phyloP scores from a whole-genome alignment of 163 green algal species.

The Chloromonas sp. region DNA sequence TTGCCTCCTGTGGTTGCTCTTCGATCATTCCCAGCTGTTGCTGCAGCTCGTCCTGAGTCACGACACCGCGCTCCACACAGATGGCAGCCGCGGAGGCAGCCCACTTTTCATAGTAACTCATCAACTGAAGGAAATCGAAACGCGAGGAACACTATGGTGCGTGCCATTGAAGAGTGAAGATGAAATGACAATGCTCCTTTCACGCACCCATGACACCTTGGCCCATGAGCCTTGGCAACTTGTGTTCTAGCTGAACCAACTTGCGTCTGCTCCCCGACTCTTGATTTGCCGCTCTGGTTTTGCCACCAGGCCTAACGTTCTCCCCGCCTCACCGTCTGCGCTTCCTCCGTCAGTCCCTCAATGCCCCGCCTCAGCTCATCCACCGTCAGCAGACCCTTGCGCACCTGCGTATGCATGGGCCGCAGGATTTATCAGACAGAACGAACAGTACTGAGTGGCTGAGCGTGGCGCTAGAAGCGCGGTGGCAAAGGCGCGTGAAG shows the following conservation, averaged over 20 bases:
- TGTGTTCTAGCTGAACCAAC: no score
- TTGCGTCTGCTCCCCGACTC: no score
- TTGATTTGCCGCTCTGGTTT: no score
- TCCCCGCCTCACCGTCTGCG: no score
- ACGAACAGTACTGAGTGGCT: no score
- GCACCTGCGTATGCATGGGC: neutral
- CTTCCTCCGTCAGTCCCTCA: conserved; percentile 12
- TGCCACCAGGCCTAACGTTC: no score
- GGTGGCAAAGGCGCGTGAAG: no score
- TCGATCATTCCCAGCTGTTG: conserved; percentile 14
- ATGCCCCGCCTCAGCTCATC: conserved; percentile 25
- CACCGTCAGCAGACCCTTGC: conserved; percentile 20
- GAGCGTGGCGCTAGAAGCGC: no score
- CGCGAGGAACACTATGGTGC: no score
- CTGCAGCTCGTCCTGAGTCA: conserved; percentile 36
- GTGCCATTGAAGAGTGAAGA: neutral
- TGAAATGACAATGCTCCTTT: no score
- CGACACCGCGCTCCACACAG: conserved; percentile 32
- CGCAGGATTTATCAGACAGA: no score
- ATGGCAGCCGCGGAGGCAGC: conserved; percentile 23
- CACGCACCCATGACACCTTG: neutral
- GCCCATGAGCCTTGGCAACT: neutral
- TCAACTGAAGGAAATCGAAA: neutral
- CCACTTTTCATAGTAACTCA: conserved; percentile 43
- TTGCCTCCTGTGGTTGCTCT: no score